These are phyloP conservation scores for Saturnispora sekii DNA, from an alignment of 805 yeast species.

Conservation along the genomic window DNA sequence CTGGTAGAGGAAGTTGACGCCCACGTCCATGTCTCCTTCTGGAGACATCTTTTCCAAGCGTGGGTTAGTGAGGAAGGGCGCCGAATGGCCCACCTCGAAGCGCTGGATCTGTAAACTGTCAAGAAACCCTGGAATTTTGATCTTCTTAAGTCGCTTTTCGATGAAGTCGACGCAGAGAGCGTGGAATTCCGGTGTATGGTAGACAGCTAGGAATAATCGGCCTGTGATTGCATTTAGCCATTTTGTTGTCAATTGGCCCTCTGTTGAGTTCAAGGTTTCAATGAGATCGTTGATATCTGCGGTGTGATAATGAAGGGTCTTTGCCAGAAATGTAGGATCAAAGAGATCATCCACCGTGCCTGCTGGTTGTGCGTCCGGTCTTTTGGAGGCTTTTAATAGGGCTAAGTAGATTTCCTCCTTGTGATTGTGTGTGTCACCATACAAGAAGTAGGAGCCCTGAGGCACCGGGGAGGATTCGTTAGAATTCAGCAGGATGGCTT, in stretches of 20 bases:
- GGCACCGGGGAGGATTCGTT: slow-evolving; percentile 27
- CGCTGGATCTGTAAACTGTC: slow-evolving; percentile 71
- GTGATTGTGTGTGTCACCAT: slow-evolving; percentile 66
- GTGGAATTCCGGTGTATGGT: slow-evolving; percentile 60
- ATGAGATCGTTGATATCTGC: slow-evolving; percentile 64
- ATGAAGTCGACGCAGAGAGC: slow-evolving; percentile 48
- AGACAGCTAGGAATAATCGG: slow-evolving; percentile 66
- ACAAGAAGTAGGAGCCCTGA: slow-evolving; percentile 43
- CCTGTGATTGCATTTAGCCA: slow-evolving; percentile 91
- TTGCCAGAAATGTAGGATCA: slow-evolving; percentile 53
- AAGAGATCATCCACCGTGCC: slow-evolving; percentile 15
- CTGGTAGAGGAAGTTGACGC: slow-evolving; percentile 52
- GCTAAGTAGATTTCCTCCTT: slow-evolving; percentile 94
- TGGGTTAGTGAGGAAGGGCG: slow-evolving; percentile 74
- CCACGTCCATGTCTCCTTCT: slow-evolving; percentile 63
- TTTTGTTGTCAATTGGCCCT: slow-evolving; percentile 70
- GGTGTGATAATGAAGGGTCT: slow-evolving; percentile 62
- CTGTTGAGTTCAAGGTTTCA: slow-evolving; percentile 70
- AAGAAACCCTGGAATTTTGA: slow-evolving; percentile 79
- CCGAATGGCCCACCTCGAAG: slow-evolving; percentile 66
- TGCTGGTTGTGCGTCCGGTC: slow-evolving; percentile 11
- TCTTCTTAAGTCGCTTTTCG: slow-evolving; percentile 62
- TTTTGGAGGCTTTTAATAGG: slow-evolving; percentile 64
- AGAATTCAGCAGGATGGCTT: slow-evolving; percentile 19
- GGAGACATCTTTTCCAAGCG: slow-evolving; percentile 59